Conservation (phyloP, 345 rosid genomes). For the Odontarrhena argentea region DNA sequence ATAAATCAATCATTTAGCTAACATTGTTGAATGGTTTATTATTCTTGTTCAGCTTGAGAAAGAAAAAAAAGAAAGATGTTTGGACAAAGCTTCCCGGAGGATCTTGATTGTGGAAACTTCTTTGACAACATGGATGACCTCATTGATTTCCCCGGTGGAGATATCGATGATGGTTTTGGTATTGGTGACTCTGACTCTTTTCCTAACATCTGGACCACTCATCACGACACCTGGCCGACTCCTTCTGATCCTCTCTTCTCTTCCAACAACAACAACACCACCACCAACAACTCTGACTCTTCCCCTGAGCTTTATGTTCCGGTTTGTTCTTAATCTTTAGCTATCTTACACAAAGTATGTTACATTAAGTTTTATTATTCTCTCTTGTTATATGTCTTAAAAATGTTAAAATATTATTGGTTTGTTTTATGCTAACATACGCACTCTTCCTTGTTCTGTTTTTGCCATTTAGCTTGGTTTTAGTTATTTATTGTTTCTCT, state of each 20-base stretch:
- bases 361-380: not conserved
- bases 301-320: constrained; percentile 89
- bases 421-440: constrained; percentile 28
- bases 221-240: constrained; percentile 58
- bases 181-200: constrained; percentile 46
- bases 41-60: constrained; percentile 20
- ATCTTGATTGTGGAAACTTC: constrained; percentile 89
- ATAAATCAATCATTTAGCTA: not conserved
- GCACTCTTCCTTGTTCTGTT: constrained; percentile 18
- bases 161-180: constrained; percentile 53
- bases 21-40: constrained; percentile 20
- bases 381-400: not conserved
- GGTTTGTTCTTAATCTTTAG: constrained; percentile 46
- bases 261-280: constrained; percentile 33
- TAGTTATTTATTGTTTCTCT: not conserved
- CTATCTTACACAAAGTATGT: too few species aligned
- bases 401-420: not conserved
- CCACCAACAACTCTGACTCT: constrained; percentile 49
- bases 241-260: constrained; percentile 68
- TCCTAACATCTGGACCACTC: constrained; percentile 71
- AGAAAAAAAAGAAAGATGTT: constrained; percentile 72
- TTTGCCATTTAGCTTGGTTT: not conserved
- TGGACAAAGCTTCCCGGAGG: constrained; percentile 74
- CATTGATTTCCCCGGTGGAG: constrained; percentile 79
- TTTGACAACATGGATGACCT: constrained; percentile 93